A percentile compares a stretch with the other conserved stretches of the same genome.
phyloP scores from a whole-genome alignment of 108 stramenopile genomes.

The Heterococcus sp. region DNA sequence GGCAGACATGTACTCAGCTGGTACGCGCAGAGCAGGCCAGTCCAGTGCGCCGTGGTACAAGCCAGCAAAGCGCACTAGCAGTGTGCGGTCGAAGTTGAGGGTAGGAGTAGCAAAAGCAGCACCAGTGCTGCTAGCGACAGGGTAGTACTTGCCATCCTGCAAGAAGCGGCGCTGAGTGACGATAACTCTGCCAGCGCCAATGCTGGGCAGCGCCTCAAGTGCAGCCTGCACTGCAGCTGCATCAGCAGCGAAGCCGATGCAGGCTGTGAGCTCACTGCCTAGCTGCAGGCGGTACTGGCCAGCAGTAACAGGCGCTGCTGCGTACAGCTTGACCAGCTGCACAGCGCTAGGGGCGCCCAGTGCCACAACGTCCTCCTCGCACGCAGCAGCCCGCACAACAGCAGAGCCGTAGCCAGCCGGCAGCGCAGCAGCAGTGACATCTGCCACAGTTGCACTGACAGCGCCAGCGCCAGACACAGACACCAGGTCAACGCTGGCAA shows the following conservation, averaged over 20 bases:
- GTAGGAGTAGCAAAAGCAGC: background rate
- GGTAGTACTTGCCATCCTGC: slow-evolving; percentile 39
- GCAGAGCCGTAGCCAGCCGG: slow-evolving; percentile 25
- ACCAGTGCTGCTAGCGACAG: background rate
- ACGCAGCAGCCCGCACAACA: background rate
- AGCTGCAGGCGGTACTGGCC: slow-evolving; percentile 32
- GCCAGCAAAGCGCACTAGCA: slow-evolving; percentile 35
- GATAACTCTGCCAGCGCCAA: slow-evolving; percentile 8
- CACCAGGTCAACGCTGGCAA: background rate
- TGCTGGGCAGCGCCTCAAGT: slow-evolving; percentile 18
- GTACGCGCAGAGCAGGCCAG: slow-evolving; percentile 34
- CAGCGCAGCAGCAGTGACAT: slow-evolving; percentile 16
- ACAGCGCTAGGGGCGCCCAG: slow-evolving; percentile 29
- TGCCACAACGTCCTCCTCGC: background rate
- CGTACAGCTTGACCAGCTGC: slow-evolving; percentile 18
- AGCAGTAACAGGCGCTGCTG: background rate
- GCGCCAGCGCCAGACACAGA: slow-evolving; percentile 14
- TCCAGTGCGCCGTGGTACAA: slow-evolving; percentile 7
- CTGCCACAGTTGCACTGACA: slow-evolving; percentile 3
- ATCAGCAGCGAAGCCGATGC: slow-evolving; percentile 32
- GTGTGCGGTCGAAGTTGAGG: slow-evolving; percentile 30
- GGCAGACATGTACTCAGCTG: slow-evolving; percentile 14
- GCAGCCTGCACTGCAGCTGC: slow-evolving; percentile 21
- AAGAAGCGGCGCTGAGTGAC: slow-evolving; percentile 22
- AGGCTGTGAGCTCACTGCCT: slow-evolving; percentile 15